Evolutionary conservation across 495 filamentous ascomycete species (phyloP), one percentile per base, ranked within the genome.

Genomic region (Penicillium ochrochloron): DNA sequence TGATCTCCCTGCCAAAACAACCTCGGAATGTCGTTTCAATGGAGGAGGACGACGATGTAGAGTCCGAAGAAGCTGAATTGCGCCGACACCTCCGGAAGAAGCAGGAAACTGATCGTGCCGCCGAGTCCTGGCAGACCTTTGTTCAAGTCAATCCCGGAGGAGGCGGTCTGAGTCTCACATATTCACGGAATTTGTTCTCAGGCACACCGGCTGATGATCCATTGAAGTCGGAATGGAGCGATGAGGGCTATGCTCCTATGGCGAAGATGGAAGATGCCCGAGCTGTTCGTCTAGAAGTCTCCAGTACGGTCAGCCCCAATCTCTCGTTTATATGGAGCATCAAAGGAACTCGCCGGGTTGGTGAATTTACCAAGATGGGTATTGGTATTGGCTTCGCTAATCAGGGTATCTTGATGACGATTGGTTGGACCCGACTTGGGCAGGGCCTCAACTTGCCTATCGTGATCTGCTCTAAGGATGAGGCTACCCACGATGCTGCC

Each of bases 111-210:
- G 48, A 72, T 61, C 68, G 66, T 23, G 67, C 72, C 3, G 73
- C 69, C 0, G 80, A 80, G 55, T 59, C 71, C 3, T 82, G 78
- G 77, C 70, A 76, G 51, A 66, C 70, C 0, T 65, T 57, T 10
- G 33, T 77, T 21, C 50, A 67, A 44, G 73, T 73, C 12, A 67
- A 68, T 41, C 80, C 80, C 0, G 53, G 37, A 2, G 67, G 66
- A 25, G 75, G 67, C 5, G 72, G 62, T 19, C 15, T 83, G 19
- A 65, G 68, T 8, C 59, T 80, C 34, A 74, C 23, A 27, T 83
- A 83, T 59, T 72, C 75, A 14, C 74, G 79, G 1, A 83, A 80
- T 44, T 54, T 83, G 33, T 83, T 83, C 51, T 77, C 78, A 10
- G 76, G 78, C 2, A 75, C 66, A 42, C 55, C 78, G 8, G 64